Percentiles rank a stretch among this genome's conserved stretches.
These are phyloP conservation scores for Wickerhamomyces kurtzmanii DNA, from an alignment of 805 yeast species.

Conservation along the genomic window DNA sequence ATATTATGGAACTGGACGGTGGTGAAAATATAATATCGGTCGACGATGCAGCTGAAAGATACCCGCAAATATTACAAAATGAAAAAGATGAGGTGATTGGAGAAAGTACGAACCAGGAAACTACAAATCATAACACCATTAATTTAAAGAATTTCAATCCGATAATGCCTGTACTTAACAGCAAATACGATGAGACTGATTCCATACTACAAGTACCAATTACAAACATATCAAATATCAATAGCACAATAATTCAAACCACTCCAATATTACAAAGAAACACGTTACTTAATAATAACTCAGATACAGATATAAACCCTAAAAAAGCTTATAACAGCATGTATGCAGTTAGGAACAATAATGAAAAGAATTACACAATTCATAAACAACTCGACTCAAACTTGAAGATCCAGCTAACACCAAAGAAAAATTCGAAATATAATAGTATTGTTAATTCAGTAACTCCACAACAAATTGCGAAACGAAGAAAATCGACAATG, in stretches of 20 bases:
- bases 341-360: too few relatives aligned
- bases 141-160: conserved; percentile 10
- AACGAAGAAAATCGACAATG: conserved; percentile 15
- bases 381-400: conserved; percentile 13
- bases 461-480: conserved; percentile 11
- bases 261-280: conserved; percentile 14
- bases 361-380: conserved; percentile 10
- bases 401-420: conserved; percentile 15
- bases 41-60: conserved; percentile 1
- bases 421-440: conserved; percentile 9
- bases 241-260: conserved; percentile 15
- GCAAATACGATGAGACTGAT: too few relatives aligned
- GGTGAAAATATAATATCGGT: not conserved
- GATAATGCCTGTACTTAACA: conserved; percentile 14
- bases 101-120: conserved; percentile 13
- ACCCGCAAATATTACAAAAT: not conserved
- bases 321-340: too few relatives aligned
- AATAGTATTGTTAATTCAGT: conserved; percentile 8
- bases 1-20: conserved; percentile 3
- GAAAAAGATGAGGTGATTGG: conserved; percentile 3
- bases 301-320: conserved; percentile 2
- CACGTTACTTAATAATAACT: too few relatives aligned
- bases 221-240: too few relatives aligned
- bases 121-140: not conserved
- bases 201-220: too few relatives aligned